Conservation (phyloP, 2,329 filamentous ascomycete species). For the Diatrype stigma region DNA sequence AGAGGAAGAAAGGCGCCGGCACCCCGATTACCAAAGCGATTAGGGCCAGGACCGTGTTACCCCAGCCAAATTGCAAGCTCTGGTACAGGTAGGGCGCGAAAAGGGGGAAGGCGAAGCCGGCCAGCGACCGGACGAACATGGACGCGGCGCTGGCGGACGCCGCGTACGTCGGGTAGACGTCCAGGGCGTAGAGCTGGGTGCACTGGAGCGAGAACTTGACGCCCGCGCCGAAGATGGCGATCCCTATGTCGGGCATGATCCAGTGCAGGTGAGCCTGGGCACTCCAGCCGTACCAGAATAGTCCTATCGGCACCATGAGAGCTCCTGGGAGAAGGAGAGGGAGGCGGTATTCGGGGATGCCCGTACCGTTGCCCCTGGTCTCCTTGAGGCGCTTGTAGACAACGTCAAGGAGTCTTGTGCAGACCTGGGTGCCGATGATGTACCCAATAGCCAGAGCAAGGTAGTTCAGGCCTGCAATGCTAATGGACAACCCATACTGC, state of each 20-base stretch:
- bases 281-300: slow-evolving; percentile 38
- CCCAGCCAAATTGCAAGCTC: slow-evolving; percentile 38
- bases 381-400: slow-evolving; percentile 36
- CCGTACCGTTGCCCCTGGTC: slow-evolving; percentile 27
- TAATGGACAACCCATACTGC: slow-evolving; percentile 18
- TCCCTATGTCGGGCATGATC: slow-evolving; percentile 37
- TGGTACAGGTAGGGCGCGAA: slow-evolving; percentile 41
- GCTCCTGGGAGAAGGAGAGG: slow-evolving; percentile 31
- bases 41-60: slow-evolving; percentile 35
- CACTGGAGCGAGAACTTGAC: slow-evolving; percentile 19
- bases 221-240: slow-evolving; percentile 28
- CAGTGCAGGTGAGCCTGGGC: slow-evolving; percentile 33
- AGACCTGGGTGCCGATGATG: slow-evolving; percentile 28
- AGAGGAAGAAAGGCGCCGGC: slow-evolving; percentile 38
- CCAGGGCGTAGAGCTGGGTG: slow-evolving; percentile 31
- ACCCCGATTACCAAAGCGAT: slow-evolving; percentile 45
- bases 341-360: slow-evolving; percentile 34
- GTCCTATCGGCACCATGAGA: slow-evolving; percentile 31
- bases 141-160: slow-evolving; percentile 18
- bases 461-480: slow-evolving; percentile 27
- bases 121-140: slow-evolving; percentile 33
- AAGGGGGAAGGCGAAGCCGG: slow-evolving; percentile 43
- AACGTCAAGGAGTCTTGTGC: slow-evolving; percentile 37
- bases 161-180: slow-evolving; percentile 33
- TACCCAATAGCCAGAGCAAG: slow-evolving; percentile 23